A percentile compares a stretch with the other conserved stretches of the same genome.
These are phyloP conservation scores for Barnettozyma hawaiiensis DNA, from an alignment of 1,139 yeast genomes.

Conservation along the genomic window DNA sequence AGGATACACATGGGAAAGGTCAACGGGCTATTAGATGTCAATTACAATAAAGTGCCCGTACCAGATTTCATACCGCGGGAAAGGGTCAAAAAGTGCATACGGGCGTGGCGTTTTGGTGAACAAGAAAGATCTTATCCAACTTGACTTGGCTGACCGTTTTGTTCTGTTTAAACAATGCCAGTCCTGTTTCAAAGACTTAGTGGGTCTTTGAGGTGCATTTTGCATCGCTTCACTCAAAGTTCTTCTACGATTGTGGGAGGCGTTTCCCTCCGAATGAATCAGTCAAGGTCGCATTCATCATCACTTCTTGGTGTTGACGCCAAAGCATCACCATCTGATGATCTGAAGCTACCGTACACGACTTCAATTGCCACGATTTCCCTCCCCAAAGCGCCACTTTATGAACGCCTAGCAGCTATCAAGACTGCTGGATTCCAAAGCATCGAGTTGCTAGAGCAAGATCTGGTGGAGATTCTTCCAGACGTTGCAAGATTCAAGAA, in stretches of 20 bases:
- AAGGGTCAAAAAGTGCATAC: no score
- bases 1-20: no score
- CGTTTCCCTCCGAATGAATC: not conserved
- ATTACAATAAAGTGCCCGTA: no score
- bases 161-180: not conserved
- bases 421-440: constrained; percentile 6
- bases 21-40: no score
- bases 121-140: no score
- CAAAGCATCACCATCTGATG: not conserved
- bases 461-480: constrained; percentile 2
- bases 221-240: not conserved
- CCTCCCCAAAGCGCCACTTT: constrained; percentile 4
- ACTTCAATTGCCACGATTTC: constrained; percentile 9
- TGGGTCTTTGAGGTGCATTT: not conserved
- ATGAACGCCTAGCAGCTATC: constrained; percentile 1
- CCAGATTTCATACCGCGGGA: no score
- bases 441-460: constrained; percentile 8
- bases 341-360: not conserved
- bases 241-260: not conserved
- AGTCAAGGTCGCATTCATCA: not conserved
- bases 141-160: no score
- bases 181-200: not conserved
- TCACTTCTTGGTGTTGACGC: not conserved
- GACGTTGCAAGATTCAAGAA: constrained; percentile 2
- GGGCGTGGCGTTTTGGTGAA: no score